Conservation (phyloP, 129 eudicot species). For the Helichrysum umbraculigerum region DNA sequence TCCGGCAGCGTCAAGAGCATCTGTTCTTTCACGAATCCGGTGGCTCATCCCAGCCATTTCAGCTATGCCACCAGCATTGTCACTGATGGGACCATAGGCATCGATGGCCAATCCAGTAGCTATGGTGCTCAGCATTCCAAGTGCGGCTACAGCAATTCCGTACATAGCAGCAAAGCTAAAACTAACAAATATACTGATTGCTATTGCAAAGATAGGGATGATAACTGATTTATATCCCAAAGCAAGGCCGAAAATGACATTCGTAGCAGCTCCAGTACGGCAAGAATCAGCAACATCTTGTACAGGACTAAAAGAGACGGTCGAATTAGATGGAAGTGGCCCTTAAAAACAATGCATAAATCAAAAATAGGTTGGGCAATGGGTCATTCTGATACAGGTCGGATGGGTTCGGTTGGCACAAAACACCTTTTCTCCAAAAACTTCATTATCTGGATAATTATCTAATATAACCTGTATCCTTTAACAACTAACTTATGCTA, state of each 20-base stretch:
- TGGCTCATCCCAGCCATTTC: constrained; percentile 96
- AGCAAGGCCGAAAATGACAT: constrained; percentile 80
- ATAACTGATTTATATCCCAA: constrained; percentile 85
- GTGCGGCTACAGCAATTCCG: constrained; percentile 85
- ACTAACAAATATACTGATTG: constrained; percentile 71
- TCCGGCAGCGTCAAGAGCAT: constrained; percentile 92
- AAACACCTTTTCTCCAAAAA: background rate
- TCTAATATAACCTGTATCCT: background rate
- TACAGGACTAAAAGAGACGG: constrained; percentile 60
- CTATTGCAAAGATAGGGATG: constrained; percentile 79
- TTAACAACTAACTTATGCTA: background rate
- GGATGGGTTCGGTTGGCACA: background rate
- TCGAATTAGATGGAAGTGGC: background rate
- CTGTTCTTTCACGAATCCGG: constrained; percentile 76
- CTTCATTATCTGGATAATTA: background rate
- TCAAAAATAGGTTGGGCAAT: background rate
- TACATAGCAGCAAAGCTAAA: constrained; percentile 83
- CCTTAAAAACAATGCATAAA: background rate
- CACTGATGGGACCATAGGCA: constrained; percentile 92
- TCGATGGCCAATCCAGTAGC: constrained; percentile 89
- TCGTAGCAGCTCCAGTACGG: constrained; percentile 89
- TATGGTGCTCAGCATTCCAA: constrained; percentile 85
- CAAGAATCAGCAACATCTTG: constrained; percentile 90
- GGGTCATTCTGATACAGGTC: background rate
- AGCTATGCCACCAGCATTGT: constrained; percentile 90